Evolutionary conservation across 2,329 filamentous ascomycete species (phyloP), one percentile per base, ranked within the genome.

Genomic region (Paracoccidioides brasiliensis): DNA sequence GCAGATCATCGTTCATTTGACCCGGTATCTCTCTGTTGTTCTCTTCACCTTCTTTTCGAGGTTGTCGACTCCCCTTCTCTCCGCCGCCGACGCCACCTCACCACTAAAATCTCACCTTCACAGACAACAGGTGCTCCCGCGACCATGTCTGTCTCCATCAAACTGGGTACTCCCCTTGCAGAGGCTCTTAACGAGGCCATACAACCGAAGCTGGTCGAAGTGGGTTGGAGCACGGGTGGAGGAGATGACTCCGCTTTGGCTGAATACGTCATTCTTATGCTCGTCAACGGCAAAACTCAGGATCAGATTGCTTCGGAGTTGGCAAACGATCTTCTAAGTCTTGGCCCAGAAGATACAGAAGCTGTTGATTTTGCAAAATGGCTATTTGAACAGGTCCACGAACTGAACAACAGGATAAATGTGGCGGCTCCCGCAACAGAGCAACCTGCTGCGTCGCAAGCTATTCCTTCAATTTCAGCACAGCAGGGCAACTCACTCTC

Each of bases 211-310:
- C 78, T 98, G 56, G 82, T 89, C 57, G 91, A 98, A 73, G 85
- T 90, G 62, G 91, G 90, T 65, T 97, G 93, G 91, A 90, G 84
- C 59, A 84, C 86, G 35, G 85, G 85, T 62, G 86, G 85, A 59
- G 86, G 88, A 63, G 81, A 83, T 66, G 89, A 91, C 70, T 84
- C 85, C 30, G 88, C 89, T 41, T 81, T 98, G 57, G 85, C 90
- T 57, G 93, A 98, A 74, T 98, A 97, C 74, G 93, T 98, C 62
- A 86, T 97, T 57, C 82, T 97, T 60, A 96, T 97, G 91, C 81
- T 98, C 37, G 88, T 88, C 59, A 97, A 96, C 73, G 89, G 90
- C 64, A 96, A 95, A 72, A 90, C 86, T 3, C 85, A 95, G 69
- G 83, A 90, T 52, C 86, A 96, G 68, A 91, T 98, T 61, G 86